Percentiles rank a stretch among this genome's conserved stretches.
Conservation (phyloP, 2,329 filamentous ascomycete species). For the Orbilia ellipsospora region DNA sequence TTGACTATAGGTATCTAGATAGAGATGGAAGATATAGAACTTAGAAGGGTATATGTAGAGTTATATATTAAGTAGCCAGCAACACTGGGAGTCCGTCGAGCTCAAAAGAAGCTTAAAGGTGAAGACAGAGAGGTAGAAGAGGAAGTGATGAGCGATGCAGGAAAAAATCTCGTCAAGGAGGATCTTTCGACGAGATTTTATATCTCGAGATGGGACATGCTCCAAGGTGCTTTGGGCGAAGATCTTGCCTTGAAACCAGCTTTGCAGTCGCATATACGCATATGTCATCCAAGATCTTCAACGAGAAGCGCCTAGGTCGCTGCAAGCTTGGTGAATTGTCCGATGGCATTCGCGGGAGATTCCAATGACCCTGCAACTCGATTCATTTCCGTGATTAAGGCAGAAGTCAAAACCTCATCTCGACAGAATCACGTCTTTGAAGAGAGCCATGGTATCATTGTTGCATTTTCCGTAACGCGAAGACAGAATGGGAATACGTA, state of each 20-base stretch:
- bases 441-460: constrained; percentile 43
- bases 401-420: constrained; percentile 9
- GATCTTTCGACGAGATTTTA: not conserved
- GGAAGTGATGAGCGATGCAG: constrained; percentile 21
- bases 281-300: constrained; percentile 20
- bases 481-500: not conserved
- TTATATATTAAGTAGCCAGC: not conserved
- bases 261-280: constrained; percentile 7
- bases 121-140: not conserved
- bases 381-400: constrained; percentile 5
- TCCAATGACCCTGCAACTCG: no score
- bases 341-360: constrained; percentile 2
- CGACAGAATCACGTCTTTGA: constrained; percentile 38
- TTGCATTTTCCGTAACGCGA: constrained; percentile 1
- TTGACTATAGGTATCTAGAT: not conserved
- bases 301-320: not conserved
- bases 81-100: not conserved
- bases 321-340: not conserved
- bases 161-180: not conserved
- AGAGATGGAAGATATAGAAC: not conserved
- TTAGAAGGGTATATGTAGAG: not conserved
- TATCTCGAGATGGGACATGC: not conserved
- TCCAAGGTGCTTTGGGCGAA: not conserved
- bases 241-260: constrained; percentile 14
- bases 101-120: not conserved